Evolutionary conservation across 768 basidiomycete genomes (phyloP).

Genomic region (Calocybe indica): DNA sequence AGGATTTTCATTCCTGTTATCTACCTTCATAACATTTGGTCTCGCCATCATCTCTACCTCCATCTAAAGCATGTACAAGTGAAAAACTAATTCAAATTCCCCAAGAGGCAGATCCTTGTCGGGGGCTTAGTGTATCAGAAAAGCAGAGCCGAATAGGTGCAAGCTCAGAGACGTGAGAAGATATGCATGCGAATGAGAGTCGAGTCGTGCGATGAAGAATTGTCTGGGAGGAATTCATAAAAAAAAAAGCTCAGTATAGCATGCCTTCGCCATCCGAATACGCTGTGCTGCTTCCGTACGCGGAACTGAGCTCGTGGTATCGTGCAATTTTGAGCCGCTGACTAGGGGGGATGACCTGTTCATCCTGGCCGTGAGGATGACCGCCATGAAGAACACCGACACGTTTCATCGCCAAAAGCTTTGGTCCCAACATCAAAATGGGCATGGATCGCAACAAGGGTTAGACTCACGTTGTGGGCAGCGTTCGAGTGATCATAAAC

Average conservation of each 20-base stretch:
- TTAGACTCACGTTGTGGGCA: constrained; percentile 65
- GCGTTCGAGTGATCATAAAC: constrained; percentile 88
- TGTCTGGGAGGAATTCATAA: background rate
- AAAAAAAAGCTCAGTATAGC: constrained; percentile 6
- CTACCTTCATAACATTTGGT: background rate
- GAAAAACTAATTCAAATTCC: no score
- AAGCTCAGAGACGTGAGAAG: no score
- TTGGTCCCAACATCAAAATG: background rate
- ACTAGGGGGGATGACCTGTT: constrained; percentile 64
- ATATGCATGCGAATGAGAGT: no score
- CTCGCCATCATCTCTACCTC: background rate
- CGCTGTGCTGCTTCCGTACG: constrained; percentile 48
- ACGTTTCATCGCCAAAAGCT: constrained; percentile 61
- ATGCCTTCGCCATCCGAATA: constrained; percentile 55
- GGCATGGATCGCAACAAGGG: background rate
- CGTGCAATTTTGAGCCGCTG: constrained; percentile 66
- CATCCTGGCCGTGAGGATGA: constrained; percentile 50
- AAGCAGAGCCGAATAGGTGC: no score
- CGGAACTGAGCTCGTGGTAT: constrained; percentile 54
- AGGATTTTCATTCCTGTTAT: background rate
- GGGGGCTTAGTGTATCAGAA: no score
- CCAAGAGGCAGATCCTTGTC: no score
- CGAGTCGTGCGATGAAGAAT: no score
- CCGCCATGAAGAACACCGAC: constrained; percentile 61
- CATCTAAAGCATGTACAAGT: no score